These are phyloP conservation scores for Silene coronaria DNA, from an alignment of 179 eudicot genomes.

Conservation along the genomic window DNA sequence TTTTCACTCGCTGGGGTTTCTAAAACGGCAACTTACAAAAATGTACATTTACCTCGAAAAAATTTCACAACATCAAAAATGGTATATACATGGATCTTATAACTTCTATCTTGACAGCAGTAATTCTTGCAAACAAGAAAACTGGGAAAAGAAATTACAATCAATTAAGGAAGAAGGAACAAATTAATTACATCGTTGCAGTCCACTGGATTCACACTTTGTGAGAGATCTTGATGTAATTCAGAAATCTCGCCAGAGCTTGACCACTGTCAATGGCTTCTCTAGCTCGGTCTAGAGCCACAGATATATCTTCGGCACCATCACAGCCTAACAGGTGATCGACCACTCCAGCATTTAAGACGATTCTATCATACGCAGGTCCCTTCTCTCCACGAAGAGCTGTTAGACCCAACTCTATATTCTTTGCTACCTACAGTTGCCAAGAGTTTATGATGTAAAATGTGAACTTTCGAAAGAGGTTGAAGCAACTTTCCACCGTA, in stretches of 20 bases:
- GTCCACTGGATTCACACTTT: slow-evolving; percentile 27
- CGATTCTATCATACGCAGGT: slow-evolving; percentile 81
- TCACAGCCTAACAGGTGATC: slow-evolving; percentile 90
- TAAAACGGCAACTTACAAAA: background rate
- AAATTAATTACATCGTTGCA: background rate
- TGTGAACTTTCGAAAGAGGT: background rate
- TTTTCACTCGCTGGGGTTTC: background rate
- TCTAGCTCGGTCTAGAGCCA: slow-evolving; percentile 78
- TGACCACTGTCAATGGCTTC: slow-evolving; percentile 92
- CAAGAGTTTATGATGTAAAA: slow-evolving; percentile 9
- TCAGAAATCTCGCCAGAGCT: slow-evolving; percentile 65
- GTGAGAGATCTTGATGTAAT: slow-evolving; percentile 70
- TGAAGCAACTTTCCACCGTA: background rate
- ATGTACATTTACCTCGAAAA: background rate
- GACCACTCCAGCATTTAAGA: slow-evolving; percentile 77
- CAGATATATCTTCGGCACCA: slow-evolving; percentile 70
- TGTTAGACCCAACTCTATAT: slow-evolving; percentile 81
- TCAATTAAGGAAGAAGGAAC: no score
- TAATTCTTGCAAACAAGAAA: background rate
- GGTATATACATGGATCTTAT: background rate
- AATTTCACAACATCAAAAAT: background rate
- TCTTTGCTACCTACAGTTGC: slow-evolving; percentile 58
- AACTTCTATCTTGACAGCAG: background rate
- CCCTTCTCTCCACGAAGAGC: slow-evolving; percentile 91
- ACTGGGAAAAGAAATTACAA: background rate